Base-by-base conservation (phyloP, 495 filamentous ascomycete species). In the Neurospora tetraspora region DNA sequence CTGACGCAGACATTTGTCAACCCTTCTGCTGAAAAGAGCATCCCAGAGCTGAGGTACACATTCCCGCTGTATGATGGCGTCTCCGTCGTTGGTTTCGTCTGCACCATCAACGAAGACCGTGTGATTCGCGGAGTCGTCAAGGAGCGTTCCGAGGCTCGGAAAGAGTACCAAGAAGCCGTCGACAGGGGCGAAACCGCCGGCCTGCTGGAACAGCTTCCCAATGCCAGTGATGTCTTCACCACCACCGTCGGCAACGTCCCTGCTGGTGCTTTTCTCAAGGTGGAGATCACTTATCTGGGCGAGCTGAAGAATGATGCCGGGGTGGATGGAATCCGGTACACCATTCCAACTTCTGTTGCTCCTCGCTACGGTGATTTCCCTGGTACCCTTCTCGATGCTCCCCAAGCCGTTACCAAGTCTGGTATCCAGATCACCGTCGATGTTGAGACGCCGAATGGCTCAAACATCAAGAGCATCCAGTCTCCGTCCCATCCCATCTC, bases 21-120 rank as follows among this genome's bases (percentile, higher is more conserved):
- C 73, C 83, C 88, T 0, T 85, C 82, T 0, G 40, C 72, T 11
- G 69, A 74, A 1, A 78, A 84, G 1, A 40, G 39, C 2, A 79
- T 77, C 75, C 20, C 91, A 71, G 76, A 83, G 38, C 83, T 88
- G 70, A 79, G 80, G 27, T 93, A 93, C 79, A 85, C 84, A 3
- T 92, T 93, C 74, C 91, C 91, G 0, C 82, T 92, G 4, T 91
- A 89, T 76, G 88, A 91, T 75, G 89, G 89, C 27, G 87, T 90
- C 3, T 89, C 88, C 23, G 88, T 93, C 5, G 88, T 89, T 14
- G 83, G 81, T 36, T 93, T 92, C 72, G 84, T 81, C 2, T 90
- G 88, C 74, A 83, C 81, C 14, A 81, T 92, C 70, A 78, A 79
- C 72, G 83, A 81, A 43, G 80, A 84, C 43, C 78, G 81, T 65